phyloP scores from a whole-genome alignment of 2,329 filamentous ascomycete species.

The Curvularia eragrostidis region DNA sequence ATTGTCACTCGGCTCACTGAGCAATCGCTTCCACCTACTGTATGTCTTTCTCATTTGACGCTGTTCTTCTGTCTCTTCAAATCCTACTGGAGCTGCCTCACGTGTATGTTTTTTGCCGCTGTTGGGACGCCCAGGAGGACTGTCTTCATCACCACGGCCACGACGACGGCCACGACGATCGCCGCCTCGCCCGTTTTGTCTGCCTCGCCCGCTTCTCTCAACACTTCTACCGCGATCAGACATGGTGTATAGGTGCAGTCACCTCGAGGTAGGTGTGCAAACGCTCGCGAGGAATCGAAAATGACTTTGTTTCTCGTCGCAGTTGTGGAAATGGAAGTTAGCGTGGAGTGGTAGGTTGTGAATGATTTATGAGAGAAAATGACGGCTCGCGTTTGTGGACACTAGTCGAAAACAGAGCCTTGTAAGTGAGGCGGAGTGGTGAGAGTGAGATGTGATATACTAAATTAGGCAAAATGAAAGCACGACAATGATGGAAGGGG shows the following conservation, averaged over 20 bases:
- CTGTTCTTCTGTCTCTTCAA: conserved; percentile 32
- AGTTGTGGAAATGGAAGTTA: too few species aligned
- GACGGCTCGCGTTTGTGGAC: not conserved
- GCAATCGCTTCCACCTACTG: conserved; percentile 36
- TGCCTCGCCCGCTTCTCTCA: conserved; percentile 4
- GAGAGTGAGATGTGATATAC: not conserved
- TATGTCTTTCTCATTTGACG: conserved; percentile 32
- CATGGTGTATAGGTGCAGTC: not conserved
- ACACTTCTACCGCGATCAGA: not conserved
- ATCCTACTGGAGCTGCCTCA: conserved; percentile 5
- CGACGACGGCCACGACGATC: conserved; percentile 1
- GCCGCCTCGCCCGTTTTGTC: not conserved
- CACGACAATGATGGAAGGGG: not conserved
- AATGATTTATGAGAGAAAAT: not conserved
- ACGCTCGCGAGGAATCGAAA: not conserved
- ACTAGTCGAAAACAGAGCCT: not conserved
- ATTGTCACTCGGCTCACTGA: conserved; percentile 31
- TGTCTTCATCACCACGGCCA: not conserved
- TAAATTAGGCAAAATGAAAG: not conserved
- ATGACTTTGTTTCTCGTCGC: not conserved
- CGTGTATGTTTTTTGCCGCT: not conserved
- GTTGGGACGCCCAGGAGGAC: not conserved
- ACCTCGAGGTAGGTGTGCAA: not conserved
- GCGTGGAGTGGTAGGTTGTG: too few species aligned
- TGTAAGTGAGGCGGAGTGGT: not conserved